phyloP scores from a whole-genome alignment of 169 alveolate genomes.

The Theileria sp. region DNA sequence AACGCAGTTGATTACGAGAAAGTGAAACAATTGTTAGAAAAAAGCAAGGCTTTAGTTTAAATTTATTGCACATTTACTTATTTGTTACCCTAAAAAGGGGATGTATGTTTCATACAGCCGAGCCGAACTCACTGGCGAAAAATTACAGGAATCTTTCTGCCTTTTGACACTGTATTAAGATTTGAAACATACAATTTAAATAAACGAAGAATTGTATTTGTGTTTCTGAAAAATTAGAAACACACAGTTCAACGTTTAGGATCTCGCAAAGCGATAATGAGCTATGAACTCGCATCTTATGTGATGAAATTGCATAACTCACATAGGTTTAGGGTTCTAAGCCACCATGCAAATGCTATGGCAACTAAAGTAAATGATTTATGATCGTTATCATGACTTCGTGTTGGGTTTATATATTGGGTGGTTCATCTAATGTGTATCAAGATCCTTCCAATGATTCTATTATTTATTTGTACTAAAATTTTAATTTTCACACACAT shows the following conservation, averaged over 20 bases:
- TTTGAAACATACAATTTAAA: slow-evolving; percentile 17
- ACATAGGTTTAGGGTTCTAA: slow-evolving; percentile 9
- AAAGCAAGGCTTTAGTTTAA: background rate
- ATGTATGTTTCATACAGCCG: slow-evolving; percentile 62
- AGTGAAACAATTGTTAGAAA: background rate
- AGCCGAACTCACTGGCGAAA: slow-evolving; percentile 70
- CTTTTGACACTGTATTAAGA: slow-evolving; percentile 58
- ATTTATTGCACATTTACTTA: background rate
- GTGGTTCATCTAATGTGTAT: background rate
- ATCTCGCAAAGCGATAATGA: slow-evolving; percentile 4
- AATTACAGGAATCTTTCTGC: slow-evolving; percentile 17
- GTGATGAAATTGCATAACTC: background rate
- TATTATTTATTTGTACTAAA: background rate
- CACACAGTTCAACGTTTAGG: slow-evolving; percentile 21
- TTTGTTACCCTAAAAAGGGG: slow-evolving; percentile 6
- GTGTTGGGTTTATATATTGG: background rate
- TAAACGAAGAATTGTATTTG: slow-evolving; percentile 4
- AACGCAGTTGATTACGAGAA: background rate
- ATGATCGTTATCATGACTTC: background rate
- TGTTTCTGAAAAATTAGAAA: background rate
- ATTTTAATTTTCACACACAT: background rate
- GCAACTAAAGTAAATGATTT: background rate
- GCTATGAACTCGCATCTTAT: background rate
- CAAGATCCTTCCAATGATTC: background rate
- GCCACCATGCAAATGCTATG: slow-evolving; percentile 8